Evolutionary conservation across 2,329 filamentous ascomycete species (phyloP).

Genomic region (Exserohilum turcica): DNA sequence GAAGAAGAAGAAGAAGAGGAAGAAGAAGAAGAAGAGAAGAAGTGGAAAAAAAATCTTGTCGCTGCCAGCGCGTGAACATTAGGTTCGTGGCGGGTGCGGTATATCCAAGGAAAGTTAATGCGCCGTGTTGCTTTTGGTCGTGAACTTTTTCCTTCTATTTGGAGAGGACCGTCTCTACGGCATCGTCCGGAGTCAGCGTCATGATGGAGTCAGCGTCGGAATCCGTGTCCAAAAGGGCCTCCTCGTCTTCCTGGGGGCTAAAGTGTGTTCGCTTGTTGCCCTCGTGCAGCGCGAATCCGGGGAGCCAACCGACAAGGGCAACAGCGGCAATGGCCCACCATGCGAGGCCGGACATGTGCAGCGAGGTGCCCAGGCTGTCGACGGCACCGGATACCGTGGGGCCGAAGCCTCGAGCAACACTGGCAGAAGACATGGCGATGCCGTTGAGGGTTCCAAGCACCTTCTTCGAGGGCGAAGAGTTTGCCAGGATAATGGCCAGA

Average conservation of each 20-base stretch:
- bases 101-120: slow-evolving; percentile 15
- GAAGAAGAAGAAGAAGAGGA: background rate
- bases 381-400: slow-evolving; percentile 86
- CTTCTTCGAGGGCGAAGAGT: slow-evolving; percentile 81
- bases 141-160: slow-evolving; percentile 33
- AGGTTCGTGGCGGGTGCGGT: background rate
- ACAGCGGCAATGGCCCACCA: slow-evolving; percentile 91
- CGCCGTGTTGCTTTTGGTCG: slow-evolving; percentile 20
- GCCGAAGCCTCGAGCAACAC: slow-evolving; percentile 83
- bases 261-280: slow-evolving; percentile 49
- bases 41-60: slow-evolving; percentile 9
- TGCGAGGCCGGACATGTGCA: slow-evolving; percentile 83
- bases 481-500: slow-evolving; percentile 85
- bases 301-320: slow-evolving; percentile 66
- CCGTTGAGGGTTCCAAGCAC: slow-evolving; percentile 93
- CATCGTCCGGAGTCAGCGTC: slow-evolving; percentile 41
- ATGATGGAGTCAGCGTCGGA: slow-evolving; percentile 42
- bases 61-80: slow-evolving; percentile 21
- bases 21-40: background rate
- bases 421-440: slow-evolving; percentile 87
- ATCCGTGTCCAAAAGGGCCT: slow-evolving; percentile 35
- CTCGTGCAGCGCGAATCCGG: slow-evolving; percentile 68
- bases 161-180: slow-evolving; percentile 35
- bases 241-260: slow-evolving; percentile 34
- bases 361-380: slow-evolving; percentile 77